Base-by-base conservation (phyloP, 225 moss, liverwort and hornwort genomes). In the Bryum argenteum region DNA sequence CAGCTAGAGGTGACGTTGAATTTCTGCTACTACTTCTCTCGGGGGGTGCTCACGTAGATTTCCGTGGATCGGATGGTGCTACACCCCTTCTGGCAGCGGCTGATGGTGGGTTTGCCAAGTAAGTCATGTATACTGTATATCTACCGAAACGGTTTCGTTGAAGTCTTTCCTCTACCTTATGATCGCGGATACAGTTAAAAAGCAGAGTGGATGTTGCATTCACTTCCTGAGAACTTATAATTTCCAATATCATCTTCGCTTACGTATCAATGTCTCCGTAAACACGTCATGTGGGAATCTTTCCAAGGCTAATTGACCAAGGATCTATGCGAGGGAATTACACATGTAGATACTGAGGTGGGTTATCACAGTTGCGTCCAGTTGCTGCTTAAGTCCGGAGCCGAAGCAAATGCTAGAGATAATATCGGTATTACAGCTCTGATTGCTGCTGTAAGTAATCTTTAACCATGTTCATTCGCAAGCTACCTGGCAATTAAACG, bases 71-170 rank as follows among this genome's bases (percentile, higher is more conserved):
- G 56, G 83, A 79, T 76, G 83, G 83, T 72, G 75, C 75, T 44
- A 83, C 83, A 21, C 83, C 83, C 51, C 83, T 83, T 56, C 64
- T 83, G 72, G 79, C 72, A 72, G 83, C 79, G 72, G 75, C 79
- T 72, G 72, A 79, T 62, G 68, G 68, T 72, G 79, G 83, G 22
- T 83, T 72, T 7, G 54, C 75, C 42, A 73, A 73, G 65, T 79
- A 72, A 79, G 69, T 64, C 40, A 63, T 53, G 44, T 33, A 20
- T 18, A 6, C 37, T 43, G 60, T 10, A 13, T 52, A 12, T 43
- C 37, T 41, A 18, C 61, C 14, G 56, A 39, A 48, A 23, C 11
- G 45, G 3, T 21, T 19, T 45, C 9, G 71, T 58, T 37, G 8
- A 10, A 55, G n/a, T 60, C 13, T 19, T 21, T 4, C 39, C 61